Conservation (phyloP, 2,329 filamentous ascomycete species). For the Trichoderma breve region DNA sequence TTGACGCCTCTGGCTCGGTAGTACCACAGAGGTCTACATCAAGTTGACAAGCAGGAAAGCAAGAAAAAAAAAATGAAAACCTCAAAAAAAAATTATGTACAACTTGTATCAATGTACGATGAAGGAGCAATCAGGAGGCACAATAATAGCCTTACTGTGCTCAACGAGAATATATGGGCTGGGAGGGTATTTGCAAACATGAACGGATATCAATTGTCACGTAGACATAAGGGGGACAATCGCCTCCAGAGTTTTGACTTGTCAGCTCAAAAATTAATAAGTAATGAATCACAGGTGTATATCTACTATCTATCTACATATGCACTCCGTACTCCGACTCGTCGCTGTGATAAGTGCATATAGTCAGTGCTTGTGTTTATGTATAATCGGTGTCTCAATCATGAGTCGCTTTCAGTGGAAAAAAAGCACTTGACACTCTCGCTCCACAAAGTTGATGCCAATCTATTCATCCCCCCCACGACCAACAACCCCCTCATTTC, state of each 20-base stretch:
- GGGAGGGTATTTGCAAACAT: neutral
- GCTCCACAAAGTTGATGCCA: neutral
- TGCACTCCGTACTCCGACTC: neutral
- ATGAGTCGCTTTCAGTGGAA: neutral
- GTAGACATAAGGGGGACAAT: neutral
- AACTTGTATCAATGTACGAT: neutral
- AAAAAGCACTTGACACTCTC: neutral
- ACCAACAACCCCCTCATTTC: neutral
- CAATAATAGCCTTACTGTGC: neutral
- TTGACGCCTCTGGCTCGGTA: neutral
- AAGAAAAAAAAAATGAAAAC: neutral
- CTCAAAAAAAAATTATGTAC: neutral
- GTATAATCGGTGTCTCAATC: neutral
- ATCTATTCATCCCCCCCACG: neutral
- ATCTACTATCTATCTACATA: neutral
- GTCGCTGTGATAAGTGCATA: neutral
- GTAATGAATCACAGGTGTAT: neutral
- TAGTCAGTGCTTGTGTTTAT: neutral
- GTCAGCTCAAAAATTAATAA: slow-evolving; percentile 11
- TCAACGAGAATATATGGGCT: neutral
- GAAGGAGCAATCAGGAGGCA: neutral
- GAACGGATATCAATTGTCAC: neutral
- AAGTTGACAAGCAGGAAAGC: neutral
- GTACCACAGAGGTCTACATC: neutral
- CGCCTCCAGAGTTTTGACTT: slow-evolving; percentile 1